Conservation (phyloP, 75 land plant species). For the Adiantum capillusveneris region DNA sequence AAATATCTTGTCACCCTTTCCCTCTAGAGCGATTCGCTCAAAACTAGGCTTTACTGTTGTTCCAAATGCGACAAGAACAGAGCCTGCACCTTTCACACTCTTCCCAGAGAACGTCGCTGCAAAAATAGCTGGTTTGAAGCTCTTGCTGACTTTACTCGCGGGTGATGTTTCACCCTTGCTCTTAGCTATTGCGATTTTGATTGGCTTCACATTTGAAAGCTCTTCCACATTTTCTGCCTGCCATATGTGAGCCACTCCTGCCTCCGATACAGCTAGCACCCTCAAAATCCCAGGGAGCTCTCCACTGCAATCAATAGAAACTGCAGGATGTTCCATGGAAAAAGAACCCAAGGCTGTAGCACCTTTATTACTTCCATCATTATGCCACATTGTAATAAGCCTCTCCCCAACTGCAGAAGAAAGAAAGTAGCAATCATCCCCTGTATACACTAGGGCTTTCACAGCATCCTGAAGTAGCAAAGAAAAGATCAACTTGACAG, state of each 20-base stretch:
- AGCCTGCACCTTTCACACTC: constrained; percentile 13
- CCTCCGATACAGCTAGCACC: constrained; percentile 81
- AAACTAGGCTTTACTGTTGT: constrained; percentile 66
- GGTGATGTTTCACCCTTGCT: constrained; percentile 12
- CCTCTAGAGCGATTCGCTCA: constrained; percentile 41
- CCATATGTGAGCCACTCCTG: constrained; percentile 81
- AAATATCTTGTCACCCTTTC: constrained; percentile 33
- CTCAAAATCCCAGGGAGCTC: constrained; percentile 15
- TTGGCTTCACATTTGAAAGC: constrained; percentile 44
- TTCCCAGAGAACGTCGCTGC: constrained; percentile 50
- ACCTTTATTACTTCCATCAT: constrained; percentile 41
- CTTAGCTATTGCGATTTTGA: constrained; percentile 38
- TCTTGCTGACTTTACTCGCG: constrained; percentile 7
- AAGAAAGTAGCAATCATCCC: constrained; percentile 53
- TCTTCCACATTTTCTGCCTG: constrained; percentile 44
- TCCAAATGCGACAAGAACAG: constrained; percentile 60
- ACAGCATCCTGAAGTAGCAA: constrained; percentile 45
- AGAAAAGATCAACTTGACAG: neutral
- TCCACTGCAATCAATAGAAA: constrained; percentile 54
- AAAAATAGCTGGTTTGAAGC: constrained; percentile 31
- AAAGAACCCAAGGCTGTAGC: constrained; percentile 46
- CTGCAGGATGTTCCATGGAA: constrained; percentile 85
- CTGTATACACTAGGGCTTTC: constrained; percentile 46
- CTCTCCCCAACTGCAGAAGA: constrained; percentile 83
- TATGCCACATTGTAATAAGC: constrained; percentile 67